Conservation (phyloP, 495 filamentous ascomycete genomes). For the Clavariopsis aquatica region DNA sequence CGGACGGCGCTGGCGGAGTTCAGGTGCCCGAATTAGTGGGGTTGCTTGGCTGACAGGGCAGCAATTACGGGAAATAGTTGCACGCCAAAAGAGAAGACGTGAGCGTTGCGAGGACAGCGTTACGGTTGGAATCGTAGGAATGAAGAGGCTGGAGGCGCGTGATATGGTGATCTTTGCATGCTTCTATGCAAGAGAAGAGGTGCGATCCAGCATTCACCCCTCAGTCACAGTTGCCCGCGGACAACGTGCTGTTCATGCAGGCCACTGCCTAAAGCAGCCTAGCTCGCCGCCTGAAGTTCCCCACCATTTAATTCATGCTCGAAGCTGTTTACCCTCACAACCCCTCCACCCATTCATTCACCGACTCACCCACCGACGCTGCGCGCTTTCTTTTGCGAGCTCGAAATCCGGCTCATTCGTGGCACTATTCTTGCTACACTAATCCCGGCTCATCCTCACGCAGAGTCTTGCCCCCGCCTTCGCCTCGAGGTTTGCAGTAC, state of each 20-base stretch:
- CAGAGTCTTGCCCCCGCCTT: background rate
- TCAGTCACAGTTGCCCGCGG: background rate
- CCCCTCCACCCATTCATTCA: background rate
- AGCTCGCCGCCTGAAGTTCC: background rate
- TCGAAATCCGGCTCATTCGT: background rate
- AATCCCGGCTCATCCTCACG: background rate
- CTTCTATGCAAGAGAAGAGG: background rate
- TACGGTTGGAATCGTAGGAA: background rate
- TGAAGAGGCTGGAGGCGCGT: background rate
- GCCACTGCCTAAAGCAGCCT: slow-evolving; percentile 2
- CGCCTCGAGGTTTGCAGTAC: background rate
- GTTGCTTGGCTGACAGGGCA: slow-evolving; percentile 4
- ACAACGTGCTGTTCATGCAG: slow-evolving; percentile 3
- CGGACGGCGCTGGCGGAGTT: slow-evolving; percentile 1
- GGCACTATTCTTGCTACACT: background rate
- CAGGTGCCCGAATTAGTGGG: slow-evolving; percentile 7
- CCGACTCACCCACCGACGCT: background rate
- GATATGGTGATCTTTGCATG: background rate
- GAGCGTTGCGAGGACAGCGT: background rate
- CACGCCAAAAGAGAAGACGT: background rate
- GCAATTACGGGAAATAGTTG: background rate
- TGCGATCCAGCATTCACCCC: background rate
- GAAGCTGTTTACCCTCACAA: background rate
- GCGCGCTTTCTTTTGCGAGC: background rate
- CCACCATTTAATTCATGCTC: background rate